These are phyloP conservation scores for Larix sibirica DNA, from an alignment of 83 land plant species.

Conservation along the genomic window DNA sequence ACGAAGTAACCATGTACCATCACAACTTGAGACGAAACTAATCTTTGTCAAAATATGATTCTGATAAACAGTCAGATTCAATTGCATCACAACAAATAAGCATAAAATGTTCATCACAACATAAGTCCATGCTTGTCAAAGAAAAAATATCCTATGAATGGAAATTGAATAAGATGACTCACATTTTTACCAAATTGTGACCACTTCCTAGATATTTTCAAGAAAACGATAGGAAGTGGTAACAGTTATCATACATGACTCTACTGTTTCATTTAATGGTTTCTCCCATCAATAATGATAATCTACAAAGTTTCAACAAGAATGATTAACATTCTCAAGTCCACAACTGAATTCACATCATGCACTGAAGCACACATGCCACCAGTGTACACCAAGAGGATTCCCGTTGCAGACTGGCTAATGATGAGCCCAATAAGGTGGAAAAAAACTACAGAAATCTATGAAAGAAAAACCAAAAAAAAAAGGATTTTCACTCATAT, in stretches of 20 bases:
- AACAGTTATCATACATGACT: conserved; percentile 5
- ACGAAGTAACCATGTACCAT: background rate
- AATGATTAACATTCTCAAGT: conserved; percentile 7
- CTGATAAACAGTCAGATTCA: background rate
- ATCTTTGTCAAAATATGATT: background rate
- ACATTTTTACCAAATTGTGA: background rate
- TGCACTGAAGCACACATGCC: background rate
- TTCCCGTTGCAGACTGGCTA: conserved; percentile 16
- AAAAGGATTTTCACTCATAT: conserved; percentile 1
- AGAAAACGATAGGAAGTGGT: conserved; percentile 17
- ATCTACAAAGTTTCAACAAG: conserved; percentile 11
- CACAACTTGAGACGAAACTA: background rate
- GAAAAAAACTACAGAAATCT: background rate
- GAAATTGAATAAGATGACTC: background rate
- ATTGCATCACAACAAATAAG: background rate
- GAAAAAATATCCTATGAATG: background rate
- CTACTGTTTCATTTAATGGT: conserved; percentile 11
- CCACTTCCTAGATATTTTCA: conserved; percentile 5
- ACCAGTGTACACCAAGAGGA: background rate
- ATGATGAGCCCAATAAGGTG: background rate
- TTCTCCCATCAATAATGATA: conserved; percentile 4
- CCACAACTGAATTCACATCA: conserved; percentile 15
- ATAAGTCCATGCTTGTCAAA: background rate
- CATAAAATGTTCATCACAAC: background rate
- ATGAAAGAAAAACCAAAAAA: background rate